Evolutionary conservation across 495 filamentous ascomycete species (phyloP), one percentile per base, ranked within the genome.

Genomic region (Neurospora sp.): DNA sequence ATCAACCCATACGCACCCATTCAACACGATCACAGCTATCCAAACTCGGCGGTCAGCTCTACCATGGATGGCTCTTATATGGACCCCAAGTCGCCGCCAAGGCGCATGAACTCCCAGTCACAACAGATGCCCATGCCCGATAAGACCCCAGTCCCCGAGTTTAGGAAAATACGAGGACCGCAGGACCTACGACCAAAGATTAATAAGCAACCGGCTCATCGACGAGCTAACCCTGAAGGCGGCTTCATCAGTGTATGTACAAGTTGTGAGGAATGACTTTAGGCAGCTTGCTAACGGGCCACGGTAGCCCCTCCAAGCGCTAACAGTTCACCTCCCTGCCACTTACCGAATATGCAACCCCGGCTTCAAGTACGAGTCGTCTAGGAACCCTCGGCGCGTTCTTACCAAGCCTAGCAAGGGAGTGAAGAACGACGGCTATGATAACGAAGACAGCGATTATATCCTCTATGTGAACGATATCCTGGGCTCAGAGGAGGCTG

Each of bases 391-490:
- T 31, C 91, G 96, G 54, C 89, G 96, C 76, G 96, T 99, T 39
- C 85, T 99, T 71, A 99, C 96, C n/a, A 99, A 99, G 80, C 96
- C 96, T 21, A 99, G 96, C 86, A 99, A 99, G 82, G 95, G 95
- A 2, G 89, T 92, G 36, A 99, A 99, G 87, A 99, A 99, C 80
- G 96, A 99, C 85, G 96, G 96, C 2, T 99, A 93, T 78, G 96
- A 99, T 79, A 99, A 99, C 77, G 96, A 99, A 80, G 96, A 98
- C 74, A 98, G 96, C 81, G 96, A 99, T 80, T 99, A 99, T 80
- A 98, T 99, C 74, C 88, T 99, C 74, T 99, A 98, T 77, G 96
- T 99, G 74, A 99, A 99, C 81, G 96, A 99, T 78, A 99, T 98
- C 74, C 84, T 99, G 37, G 96, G 96, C 28, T 98, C 96, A 36